These are phyloP conservation scores for Themeda triandra DNA, from an alignment of 176 grass and related monocot genomes.

Conservation along the genomic window DNA sequence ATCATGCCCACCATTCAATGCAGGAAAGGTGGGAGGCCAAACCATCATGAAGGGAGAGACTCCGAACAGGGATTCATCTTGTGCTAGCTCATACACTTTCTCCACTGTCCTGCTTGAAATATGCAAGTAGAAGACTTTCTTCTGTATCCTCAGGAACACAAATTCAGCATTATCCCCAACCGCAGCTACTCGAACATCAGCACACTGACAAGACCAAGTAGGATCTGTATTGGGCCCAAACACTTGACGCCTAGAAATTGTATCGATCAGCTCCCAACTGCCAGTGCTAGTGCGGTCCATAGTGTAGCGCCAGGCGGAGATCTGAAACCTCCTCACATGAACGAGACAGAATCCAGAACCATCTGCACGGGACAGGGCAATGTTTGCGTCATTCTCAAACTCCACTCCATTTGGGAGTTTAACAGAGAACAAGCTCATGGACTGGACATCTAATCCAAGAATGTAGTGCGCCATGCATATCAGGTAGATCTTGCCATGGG, in stretches of 20 bases:
- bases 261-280: slow-evolving; percentile 1
- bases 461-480: not conserved
- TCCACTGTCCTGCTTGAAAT: not conserved
- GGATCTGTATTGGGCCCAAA: slow-evolving; percentile 7
- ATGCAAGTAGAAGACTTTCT: not conserved
- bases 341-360: slow-evolving; percentile 11
- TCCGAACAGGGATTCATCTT: not conserved
- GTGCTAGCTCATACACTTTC: not conserved
- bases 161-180: not conserved
- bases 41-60: not conserved
- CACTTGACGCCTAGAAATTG: not conserved
- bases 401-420: not conserved
- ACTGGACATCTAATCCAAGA: too few species aligned
- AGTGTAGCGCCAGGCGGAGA: not conserved
- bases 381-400: not conserved
- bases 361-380: not conserved
- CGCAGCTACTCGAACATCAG: not conserved
- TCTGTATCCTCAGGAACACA: not conserved
- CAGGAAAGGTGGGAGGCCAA: not conserved
- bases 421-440: too few species aligned
- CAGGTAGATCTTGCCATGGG: not conserved
- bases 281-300: not conserved
- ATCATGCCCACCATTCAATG: not conserved
- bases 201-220: not conserved
- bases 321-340: not conserved